phyloP scores from a whole-genome alignment of 164 flowering plant genomes.

The Euptelea pleiosperma region DNA sequence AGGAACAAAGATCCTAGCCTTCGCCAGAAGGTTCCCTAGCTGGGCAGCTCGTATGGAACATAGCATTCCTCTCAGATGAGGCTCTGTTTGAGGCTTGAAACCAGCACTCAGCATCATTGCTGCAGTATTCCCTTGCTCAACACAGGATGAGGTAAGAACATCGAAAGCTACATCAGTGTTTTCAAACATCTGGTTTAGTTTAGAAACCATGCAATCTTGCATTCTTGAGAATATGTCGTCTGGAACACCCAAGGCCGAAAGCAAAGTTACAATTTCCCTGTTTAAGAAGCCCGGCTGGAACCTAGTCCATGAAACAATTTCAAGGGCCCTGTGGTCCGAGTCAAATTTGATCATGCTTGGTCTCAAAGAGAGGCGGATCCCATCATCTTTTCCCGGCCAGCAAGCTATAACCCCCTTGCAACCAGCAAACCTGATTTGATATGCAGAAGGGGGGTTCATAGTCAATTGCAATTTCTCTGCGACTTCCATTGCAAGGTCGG shows the following conservation, averaged over 20 bases:
- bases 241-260: slow-evolving; percentile 58
- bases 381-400: slow-evolving; percentile 62
- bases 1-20: slow-evolving; percentile 73
- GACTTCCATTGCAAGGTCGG: slow-evolving; percentile 71
- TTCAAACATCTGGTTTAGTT: slow-evolving; percentile 47
- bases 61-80: slow-evolving; percentile 76
- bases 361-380: slow-evolving; percentile 48
- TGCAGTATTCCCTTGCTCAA: slow-evolving; percentile 65
- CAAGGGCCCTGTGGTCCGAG: slow-evolving; percentile 56
- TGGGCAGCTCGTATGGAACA: slow-evolving; percentile 69
- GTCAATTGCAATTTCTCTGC: slow-evolving; percentile 57
- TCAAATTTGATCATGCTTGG: slow-evolving; percentile 74
- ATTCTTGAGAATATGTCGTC: slow-evolving; percentile 64
- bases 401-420: slow-evolving; percentile 82
- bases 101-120: slow-evolving; percentile 90
- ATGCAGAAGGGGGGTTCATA: slow-evolving; percentile 60
- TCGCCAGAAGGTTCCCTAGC: slow-evolving; percentile 64
- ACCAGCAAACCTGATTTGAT: slow-evolving; percentile 83
- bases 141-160: slow-evolving; percentile 67
- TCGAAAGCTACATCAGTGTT: slow-evolving; percentile 70
- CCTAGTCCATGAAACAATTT: slow-evolving; percentile 78
- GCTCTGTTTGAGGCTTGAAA: slow-evolving; percentile 66
- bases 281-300: slow-evolving; percentile 88
- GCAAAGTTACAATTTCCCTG: slow-evolving; percentile 71
- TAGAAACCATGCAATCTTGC: slow-evolving; percentile 67